A percentile compares a stretch with the other conserved stretches of the same genome.
These are phyloP conservation scores for Wallacemonas sp. DNA, from an alignment of 208 protist species.

Conservation along the genomic window DNA sequence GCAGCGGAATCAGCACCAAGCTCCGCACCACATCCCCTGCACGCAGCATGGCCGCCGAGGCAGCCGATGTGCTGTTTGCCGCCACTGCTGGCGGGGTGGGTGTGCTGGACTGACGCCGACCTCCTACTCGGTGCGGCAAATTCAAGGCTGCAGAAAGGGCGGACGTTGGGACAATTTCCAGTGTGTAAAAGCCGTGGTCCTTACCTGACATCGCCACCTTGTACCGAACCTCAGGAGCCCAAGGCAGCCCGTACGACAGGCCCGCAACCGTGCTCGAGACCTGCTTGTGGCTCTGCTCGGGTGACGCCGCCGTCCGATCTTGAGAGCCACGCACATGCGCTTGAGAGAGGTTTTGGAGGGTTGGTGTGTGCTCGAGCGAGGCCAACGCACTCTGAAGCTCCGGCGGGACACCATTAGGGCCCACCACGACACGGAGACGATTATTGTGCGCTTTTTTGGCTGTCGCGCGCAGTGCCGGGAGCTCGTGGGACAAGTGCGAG, in stretches of 20 bases:
- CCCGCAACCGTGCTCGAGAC: not conserved
- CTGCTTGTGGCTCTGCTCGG: not conserved
- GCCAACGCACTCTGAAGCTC: slow-evolving; percentile 20
- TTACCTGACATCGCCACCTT: slow-evolving; percentile 33
- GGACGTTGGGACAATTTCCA: not conserved
- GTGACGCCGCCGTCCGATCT: not conserved
- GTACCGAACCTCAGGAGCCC: slow-evolving; percentile 40
- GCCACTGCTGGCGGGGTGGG: not conserved
- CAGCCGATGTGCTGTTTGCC: not conserved
- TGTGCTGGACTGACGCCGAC: slow-evolving; percentile 3
- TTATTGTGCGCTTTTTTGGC: not conserved
- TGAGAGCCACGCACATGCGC: too few relatives aligned
- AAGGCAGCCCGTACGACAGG: not conserved
- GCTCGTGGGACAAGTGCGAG: slow-evolving; percentile 21
- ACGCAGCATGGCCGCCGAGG: slow-evolving; percentile 16
- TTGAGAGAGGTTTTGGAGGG: not conserved
- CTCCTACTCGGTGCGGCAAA: not conserved
- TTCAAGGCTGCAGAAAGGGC: not conserved
- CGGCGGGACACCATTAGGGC: slow-evolving; percentile 28
- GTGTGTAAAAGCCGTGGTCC: slow-evolving; percentile 39
- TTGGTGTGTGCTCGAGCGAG: not conserved
- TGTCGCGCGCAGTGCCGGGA: slow-evolving; percentile 5
- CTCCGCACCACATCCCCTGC: slow-evolving; percentile 52
- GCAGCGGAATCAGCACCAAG: slow-evolving; percentile 72
- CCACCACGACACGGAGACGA: slow-evolving; percentile 27